Percentiles rank a stretch among this genome's conserved stretches.
Conservation (phyloP, 176 grass and related monocot species). For the Tillandsia fasciculata region DNA sequence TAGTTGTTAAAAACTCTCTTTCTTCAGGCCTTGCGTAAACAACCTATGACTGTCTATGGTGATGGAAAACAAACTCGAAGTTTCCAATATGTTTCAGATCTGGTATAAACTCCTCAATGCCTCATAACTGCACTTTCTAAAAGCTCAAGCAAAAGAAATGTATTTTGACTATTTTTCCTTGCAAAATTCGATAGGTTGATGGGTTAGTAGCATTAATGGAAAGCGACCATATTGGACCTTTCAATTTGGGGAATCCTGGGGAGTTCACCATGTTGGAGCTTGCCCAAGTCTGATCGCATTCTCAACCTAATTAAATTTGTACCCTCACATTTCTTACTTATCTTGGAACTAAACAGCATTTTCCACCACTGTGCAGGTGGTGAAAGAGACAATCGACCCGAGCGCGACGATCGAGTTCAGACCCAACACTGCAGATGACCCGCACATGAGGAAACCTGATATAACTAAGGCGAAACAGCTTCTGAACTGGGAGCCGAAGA, state of each 20-base stretch:
- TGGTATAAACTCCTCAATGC: constrained; percentile 35
- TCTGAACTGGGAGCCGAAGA: constrained; percentile 83
- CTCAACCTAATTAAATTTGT: neutral
- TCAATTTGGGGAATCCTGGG: constrained; percentile 95
- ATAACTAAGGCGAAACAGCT: constrained; percentile 75
- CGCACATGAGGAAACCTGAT: constrained; percentile 97
- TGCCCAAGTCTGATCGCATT: constrained; percentile 48
- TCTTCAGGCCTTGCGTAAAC: constrained; percentile 68
- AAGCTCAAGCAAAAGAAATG: neutral
- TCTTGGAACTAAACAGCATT: neutral
- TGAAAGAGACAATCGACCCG: constrained; percentile 83
- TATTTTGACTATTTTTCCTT: neutral
- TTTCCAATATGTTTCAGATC: constrained; percentile 94
- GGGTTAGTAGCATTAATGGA: constrained; percentile 84
- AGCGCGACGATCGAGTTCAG: constrained; percentile 69
- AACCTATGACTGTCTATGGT: constrained; percentile 94
- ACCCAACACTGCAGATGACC: constrained; percentile 82
- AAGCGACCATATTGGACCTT: constrained; percentile 70
- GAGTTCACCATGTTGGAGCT: constrained; percentile 98
- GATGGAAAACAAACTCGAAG: constrained; percentile 97
- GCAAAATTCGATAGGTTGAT: constrained; percentile 50
- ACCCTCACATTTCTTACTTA: neutral
- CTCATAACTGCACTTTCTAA: neutral
- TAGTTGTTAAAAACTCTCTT: neutral
- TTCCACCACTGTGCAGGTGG: constrained; percentile 36